phyloP scores from a whole-genome alignment of 2,329 filamentous ascomycete species.

The Ceratocystis colombiana region DNA sequence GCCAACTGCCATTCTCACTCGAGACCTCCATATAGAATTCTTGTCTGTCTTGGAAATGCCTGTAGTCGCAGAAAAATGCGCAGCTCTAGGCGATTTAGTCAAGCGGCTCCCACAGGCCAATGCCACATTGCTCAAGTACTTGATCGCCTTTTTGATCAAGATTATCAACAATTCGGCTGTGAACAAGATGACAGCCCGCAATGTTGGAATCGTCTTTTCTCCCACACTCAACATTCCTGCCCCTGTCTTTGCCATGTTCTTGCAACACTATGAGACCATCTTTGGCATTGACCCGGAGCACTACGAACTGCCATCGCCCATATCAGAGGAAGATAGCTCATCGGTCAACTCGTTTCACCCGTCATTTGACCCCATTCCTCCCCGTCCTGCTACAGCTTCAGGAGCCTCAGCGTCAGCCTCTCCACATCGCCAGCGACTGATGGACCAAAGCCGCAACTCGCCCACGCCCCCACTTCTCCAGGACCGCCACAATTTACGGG shows the following conservation, averaged over 20 bases:
- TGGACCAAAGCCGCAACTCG: conserved; percentile 34
- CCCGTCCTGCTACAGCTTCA: conserved; percentile 43
- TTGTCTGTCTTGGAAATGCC: conserved; percentile 70
- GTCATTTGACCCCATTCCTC: conserved; percentile 28
- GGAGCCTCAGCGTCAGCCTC: conserved; percentile 39
- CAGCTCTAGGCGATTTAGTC: conserved; percentile 65
- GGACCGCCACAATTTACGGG: conserved; percentile 31
- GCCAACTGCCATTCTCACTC: conserved; percentile 79
- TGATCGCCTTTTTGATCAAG: conserved; percentile 80
- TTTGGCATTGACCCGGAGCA: conserved; percentile 64
- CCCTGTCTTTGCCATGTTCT: conserved; percentile 83
- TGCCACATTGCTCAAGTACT: conserved; percentile 66
- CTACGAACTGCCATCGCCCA: conserved; percentile 46
- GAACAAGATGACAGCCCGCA: conserved; percentile 98
- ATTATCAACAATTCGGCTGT: conserved; percentile 81
- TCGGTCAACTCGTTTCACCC: conserved; percentile 21
- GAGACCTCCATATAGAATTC: conserved; percentile 84
- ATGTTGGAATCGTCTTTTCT: conserved; percentile 96
- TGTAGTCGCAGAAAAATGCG: conserved; percentile 65
- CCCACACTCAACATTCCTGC: conserved; percentile 94
- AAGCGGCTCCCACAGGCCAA: conserved; percentile 72
- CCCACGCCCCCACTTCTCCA: conserved; percentile 43
- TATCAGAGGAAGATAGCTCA: conserved; percentile 33
- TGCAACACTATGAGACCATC: conserved; percentile 80
- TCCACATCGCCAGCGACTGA: conserved; percentile 42